phyloP scores from a whole-genome alignment of 179 eudicot species.

The Gypsophila paniculata region DNA sequence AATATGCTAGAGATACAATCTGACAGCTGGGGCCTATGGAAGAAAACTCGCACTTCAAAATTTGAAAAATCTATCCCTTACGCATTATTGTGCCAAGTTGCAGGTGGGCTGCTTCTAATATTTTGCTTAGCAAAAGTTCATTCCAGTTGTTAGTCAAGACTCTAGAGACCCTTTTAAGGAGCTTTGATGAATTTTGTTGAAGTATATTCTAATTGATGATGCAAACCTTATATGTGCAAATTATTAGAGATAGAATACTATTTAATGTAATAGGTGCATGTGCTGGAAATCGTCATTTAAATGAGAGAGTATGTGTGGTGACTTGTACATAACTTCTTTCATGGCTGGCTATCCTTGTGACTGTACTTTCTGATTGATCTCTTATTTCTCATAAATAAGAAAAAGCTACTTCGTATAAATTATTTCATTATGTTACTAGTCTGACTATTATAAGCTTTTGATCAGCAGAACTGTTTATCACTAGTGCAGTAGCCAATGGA shows the following conservation, averaged over 20 bases:
- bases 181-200: conserved; percentile 6
- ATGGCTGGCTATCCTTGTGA: not conserved
- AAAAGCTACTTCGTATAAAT: not conserved
- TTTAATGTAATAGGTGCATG: not conserved
- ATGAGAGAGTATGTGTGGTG: not conserved
- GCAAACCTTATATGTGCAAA: not conserved
- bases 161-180: not conserved
- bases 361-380: not conserved
- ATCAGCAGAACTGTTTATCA: not conserved
- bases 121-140: conserved; percentile 9
- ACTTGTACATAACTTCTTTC: not conserved
- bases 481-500: conserved; percentile 2
- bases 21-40: conserved; percentile 71
- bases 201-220: conserved; percentile 2
- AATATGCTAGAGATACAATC: conserved; percentile 75
- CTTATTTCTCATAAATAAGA: conserved; percentile 1
- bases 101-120: conserved; percentile 49
- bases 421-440: conserved; percentile 7
- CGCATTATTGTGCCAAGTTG: conserved; percentile 86
- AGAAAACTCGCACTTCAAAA: conserved; percentile 58
- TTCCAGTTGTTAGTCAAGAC: not conserved
- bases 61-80: conserved; percentile 78
- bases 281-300: not conserved
- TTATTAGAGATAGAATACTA: not conserved
- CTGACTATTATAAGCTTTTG: conserved; percentile 2